A percentile compares a stretch with the other conserved stretches of the same genome.
Evolutionary conservation across 2,329 filamentous ascomycete species (phyloP).

Genomic region (Delphinella strobiligena): DNA sequence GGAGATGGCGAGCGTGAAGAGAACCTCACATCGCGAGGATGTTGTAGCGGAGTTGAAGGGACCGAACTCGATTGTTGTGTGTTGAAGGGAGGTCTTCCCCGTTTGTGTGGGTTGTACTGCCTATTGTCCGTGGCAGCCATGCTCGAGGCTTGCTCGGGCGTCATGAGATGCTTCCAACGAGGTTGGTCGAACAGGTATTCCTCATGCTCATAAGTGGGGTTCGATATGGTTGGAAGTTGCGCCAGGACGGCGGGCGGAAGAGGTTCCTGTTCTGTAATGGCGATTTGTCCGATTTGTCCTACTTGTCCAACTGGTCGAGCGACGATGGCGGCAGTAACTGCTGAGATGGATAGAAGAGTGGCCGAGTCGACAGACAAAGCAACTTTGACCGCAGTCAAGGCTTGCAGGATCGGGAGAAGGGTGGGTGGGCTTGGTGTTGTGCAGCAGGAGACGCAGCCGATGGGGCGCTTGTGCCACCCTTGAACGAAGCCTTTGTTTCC

Average conservation of each 20-base stretch:
- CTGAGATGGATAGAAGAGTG: too few species aligned
- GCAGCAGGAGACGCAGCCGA: too few species aligned
- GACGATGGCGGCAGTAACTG: too few species aligned
- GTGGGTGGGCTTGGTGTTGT: too few species aligned
- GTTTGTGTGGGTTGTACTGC: slow-evolving; percentile 5
- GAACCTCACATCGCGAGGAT: slow-evolving; percentile 69
- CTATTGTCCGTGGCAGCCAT: slow-evolving; percentile 10
- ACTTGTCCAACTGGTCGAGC: too few species aligned
- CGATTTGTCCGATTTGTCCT: not conserved
- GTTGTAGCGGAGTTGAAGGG: slow-evolving; percentile 85
- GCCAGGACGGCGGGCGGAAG: not conserved
- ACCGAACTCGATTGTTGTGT: slow-evolving; percentile 72
- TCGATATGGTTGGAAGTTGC: not conserved
- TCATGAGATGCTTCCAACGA: slow-evolving; percentile 9
- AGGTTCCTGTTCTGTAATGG: not conserved
- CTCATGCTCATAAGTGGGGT: slow-evolving; percentile 12
- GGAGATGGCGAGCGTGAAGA: slow-evolving; percentile 74
- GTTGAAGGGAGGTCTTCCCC: slow-evolving; percentile 15
- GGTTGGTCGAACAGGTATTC: slow-evolving; percentile 13
- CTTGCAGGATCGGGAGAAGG: too few species aligned
- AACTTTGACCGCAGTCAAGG: too few species aligned
- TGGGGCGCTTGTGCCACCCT: too few species aligned
- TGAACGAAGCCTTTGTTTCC: too few species aligned
- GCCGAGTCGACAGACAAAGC: too few species aligned
- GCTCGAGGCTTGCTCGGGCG: slow-evolving; percentile 6